Conservation (phyloP, 805 yeast genomes). For the Ogataea pilisensis region DNA sequence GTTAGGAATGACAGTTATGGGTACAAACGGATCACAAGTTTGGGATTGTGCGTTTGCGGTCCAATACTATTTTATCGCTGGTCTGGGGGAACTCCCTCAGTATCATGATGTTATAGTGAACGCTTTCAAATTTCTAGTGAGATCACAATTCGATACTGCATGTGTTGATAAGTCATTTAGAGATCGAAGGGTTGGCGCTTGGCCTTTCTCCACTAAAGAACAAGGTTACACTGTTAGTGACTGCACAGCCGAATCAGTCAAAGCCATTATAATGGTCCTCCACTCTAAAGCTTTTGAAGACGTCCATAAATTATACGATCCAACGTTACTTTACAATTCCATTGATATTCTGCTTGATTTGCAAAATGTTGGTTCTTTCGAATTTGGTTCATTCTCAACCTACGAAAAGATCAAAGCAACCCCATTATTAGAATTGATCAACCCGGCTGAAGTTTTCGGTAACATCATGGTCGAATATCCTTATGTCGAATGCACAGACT, state of each 20-base stretch:
- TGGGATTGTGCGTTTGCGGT: slow-evolving; percentile 95
- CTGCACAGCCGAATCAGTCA: slow-evolving; percentile 93
- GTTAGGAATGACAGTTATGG: slow-evolving; percentile 89
- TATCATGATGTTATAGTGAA: slow-evolving; percentile 59
- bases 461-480: slow-evolving; percentile 99
- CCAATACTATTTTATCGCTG: slow-evolving; percentile 78
- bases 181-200: slow-evolving; percentile 81
- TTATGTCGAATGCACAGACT: slow-evolving; percentile 96
- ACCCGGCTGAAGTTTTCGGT: slow-evolving; percentile 98
- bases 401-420: slow-evolving; percentile 87
- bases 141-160: slow-evolving; percentile 82
- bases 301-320: slow-evolving; percentile 37
- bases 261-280: slow-evolving; percentile 89
- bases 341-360: slow-evolving; percentile 71
- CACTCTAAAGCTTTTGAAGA: slow-evolving; percentile 52
- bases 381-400: slow-evolving; percentile 88
- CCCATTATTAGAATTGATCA: slow-evolving; percentile 66
- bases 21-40: slow-evolving; percentile 95
- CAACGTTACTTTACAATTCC: slow-evolving; percentile 55
- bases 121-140: slow-evolving; percentile 67
- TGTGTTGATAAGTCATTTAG: slow-evolving; percentile 75
- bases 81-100: slow-evolving; percentile 65
- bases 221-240: slow-evolving; percentile 97
- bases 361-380: slow-evolving; percentile 76
- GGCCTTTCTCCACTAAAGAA: slow-evolving; percentile 94